Evolutionary conservation across 163 green algal species (phyloP), one percentile per base, ranked within the genome.

Genomic region (Scenedesmus sp.): DNA sequence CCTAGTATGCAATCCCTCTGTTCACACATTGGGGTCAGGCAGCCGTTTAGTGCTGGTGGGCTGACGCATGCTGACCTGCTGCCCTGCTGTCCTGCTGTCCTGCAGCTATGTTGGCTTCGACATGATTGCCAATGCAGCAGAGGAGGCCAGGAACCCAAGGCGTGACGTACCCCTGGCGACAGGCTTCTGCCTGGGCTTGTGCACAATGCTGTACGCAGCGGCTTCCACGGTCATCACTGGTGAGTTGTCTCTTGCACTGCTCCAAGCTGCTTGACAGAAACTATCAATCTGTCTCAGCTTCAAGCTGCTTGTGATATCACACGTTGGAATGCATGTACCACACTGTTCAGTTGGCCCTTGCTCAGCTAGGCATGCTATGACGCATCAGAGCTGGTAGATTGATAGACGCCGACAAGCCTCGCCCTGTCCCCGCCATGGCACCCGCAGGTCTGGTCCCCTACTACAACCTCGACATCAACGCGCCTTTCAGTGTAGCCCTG

Each of bases 401-500:
- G 62, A 70, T 12, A 20, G 62, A 20, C 16, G 16, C 20, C 67
- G 1, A n/a, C 18, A 34, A 8, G 4, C 16, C 20, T 77, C n/a
- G 18, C n/a, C n/a, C n/a, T 81, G 5, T 23, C 52, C 18, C 5
- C 52, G 23, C 20, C 26, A 12, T 34, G 16, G 9, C 66, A 46
- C 10, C 23, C 34, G 54, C 54, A 87, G 82, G 82, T 16, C 3
- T 87, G 52, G 82, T 87, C 3, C 82, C 55, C 18, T 87, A 87
- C 82, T 74, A 66, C 13, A 9, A 46, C 7, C 67, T 87, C 23
- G 82, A 87, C 54, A 34, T 23, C 82, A 74, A 87, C 23, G 82
- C 82, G 52, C 82, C 82, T 8, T 87, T 87, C 54, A 87, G 82
- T 70, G 82, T 87, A 23, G 82, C 82, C 57, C 82, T 87, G 82